Conservation (phyloP, 1,139 yeast species). For the Hyphopichia pseudoburtonii region DNA sequence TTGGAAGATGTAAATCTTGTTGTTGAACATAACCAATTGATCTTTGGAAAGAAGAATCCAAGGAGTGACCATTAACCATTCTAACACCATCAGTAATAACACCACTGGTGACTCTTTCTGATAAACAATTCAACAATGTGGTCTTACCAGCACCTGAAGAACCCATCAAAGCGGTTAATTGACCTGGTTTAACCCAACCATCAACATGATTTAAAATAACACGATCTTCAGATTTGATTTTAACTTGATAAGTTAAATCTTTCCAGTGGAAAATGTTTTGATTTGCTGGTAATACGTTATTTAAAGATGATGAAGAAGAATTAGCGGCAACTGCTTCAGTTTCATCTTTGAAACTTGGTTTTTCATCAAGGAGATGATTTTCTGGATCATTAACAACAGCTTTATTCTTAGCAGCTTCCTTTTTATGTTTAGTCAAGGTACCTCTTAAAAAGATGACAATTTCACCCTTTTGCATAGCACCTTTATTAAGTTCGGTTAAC, state of each 20-base stretch:
- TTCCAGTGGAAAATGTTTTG: slow-evolving; percentile 74
- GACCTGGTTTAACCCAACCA: slow-evolving; percentile 77
- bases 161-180: slow-evolving; percentile 61
- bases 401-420: slow-evolving; percentile 11
- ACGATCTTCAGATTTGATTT: slow-evolving; percentile 63
- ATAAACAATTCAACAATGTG: slow-evolving; percentile 68
- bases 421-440: slow-evolving; percentile 25
- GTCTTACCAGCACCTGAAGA: slow-evolving; percentile 91
- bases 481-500: slow-evolving; percentile 65
- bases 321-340: slow-evolving; percentile 8
- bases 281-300: slow-evolving; percentile 9
- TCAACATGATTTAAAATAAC: slow-evolving; percentile 67
- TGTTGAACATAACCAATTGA: slow-evolving; percentile 84
- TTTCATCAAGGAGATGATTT: slow-evolving; percentile 15
- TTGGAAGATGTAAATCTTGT: slow-evolving; percentile 71
- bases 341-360: slow-evolving; percentile 19
- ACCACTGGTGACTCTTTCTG: slow-evolving; percentile 78
- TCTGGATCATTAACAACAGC: slow-evolving; percentile 13
- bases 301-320: slow-evolving; percentile 2
- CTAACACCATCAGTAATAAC: slow-evolving; percentile 68
- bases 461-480: slow-evolving; percentile 83
- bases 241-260: slow-evolving; percentile 71
- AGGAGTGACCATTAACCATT: slow-evolving; percentile 68
- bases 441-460: slow-evolving; percentile 60
- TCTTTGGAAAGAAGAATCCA: slow-evolving; percentile 75